These are phyloP conservation scores for Zygosaccharomyces siamensis DNA, from an alignment of 805 yeast genomes.

Conservation along the genomic window DNA sequence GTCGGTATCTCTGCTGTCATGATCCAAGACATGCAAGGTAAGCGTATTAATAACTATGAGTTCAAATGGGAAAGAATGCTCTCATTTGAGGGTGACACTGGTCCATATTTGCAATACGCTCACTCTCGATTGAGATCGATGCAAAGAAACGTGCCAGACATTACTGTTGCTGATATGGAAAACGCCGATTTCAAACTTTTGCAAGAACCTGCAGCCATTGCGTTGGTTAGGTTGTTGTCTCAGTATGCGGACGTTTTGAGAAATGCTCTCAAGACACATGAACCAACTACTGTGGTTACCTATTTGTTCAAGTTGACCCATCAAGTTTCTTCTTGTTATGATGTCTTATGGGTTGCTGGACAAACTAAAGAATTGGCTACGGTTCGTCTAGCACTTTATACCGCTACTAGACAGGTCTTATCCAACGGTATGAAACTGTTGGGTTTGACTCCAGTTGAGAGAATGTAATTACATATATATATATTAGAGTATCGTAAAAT, in stretches of 20 bases:
- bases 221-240: slow-evolving; percentile 70
- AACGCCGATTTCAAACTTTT: slow-evolving; percentile 57
- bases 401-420: slow-evolving; percentile 84
- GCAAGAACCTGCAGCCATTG: slow-evolving; percentile 64
- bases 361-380: slow-evolving; percentile 80
- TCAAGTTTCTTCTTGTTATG: slow-evolving; percentile 93
- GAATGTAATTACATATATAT: slow-evolving; percentile 61
- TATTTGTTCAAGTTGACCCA: slow-evolving; percentile 89
- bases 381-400: slow-evolving; percentile 89
- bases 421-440: slow-evolving; percentile 83
- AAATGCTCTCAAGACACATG: slow-evolving; percentile 76
- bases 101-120: slow-evolving; percentile 97
- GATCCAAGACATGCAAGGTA: slow-evolving; percentile 98
- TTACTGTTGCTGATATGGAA: slow-evolving; percentile 40
- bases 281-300: slow-evolving; percentile 92
- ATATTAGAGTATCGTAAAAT: neutral
- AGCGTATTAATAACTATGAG: slow-evolving; percentile 91
- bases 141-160: slow-evolving; percentile 68
- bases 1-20: slow-evolving; percentile 96
- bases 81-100: slow-evolving; percentile 98
- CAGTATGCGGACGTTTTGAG: slow-evolving; percentile 89
- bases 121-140: slow-evolving; percentile 95
- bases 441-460: slow-evolving; percentile 96
- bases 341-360: slow-evolving; percentile 93
- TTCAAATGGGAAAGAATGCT: slow-evolving; percentile 98